Evolutionary conservation across 2,329 filamentous ascomycete genomes (phyloP), one percentile per base, ranked within the genome.

Genomic region (Microsporum audouinii): DNA sequence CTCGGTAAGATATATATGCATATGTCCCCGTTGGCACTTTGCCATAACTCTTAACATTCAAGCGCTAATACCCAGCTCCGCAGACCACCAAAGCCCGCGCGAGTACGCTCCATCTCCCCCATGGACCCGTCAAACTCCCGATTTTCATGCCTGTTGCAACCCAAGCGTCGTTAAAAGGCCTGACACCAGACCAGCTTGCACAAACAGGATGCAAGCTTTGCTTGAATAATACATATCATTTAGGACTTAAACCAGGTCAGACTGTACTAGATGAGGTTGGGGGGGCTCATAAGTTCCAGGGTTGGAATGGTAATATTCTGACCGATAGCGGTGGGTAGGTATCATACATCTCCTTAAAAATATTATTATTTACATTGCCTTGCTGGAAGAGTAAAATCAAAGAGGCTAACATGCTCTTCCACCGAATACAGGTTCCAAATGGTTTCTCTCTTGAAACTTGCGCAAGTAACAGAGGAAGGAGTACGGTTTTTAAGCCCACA

Each of bases 111-210:
- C 88, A 86, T 56, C 85, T 99, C 31, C 92, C 94, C 58, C 95
- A 99, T 84, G 94, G 94, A 62, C 82, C 87, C 1, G 91, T 99
- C 31, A 84, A 88, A 68, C 83, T 97, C 34, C 94, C 95, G 5
- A 85, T 97, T 62, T 99, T 99, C 75, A 99, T 99, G 94, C 94
- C 94, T 14, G 94, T 99, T 49, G 94, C 94, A 34, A 99, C 94
- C 0, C 94, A 99, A 75, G 94, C 89, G 0, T 96, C 92, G 0
- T 80, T 99, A 43, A 99, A 99, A 72, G 94, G 94, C 49, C 77
- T 99, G 61, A 97, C 94, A 0, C 91, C 92, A 0, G 87, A 92
- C 66, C 94, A 99, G 71, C 80, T 99, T 1, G 91, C 94, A 68
- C 86, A 89, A 60, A 95, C 91, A 0, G 85, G 89, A 49, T 99